Conservation (phyloP, 306 rosid species). For the Glycine soja region DNA sequence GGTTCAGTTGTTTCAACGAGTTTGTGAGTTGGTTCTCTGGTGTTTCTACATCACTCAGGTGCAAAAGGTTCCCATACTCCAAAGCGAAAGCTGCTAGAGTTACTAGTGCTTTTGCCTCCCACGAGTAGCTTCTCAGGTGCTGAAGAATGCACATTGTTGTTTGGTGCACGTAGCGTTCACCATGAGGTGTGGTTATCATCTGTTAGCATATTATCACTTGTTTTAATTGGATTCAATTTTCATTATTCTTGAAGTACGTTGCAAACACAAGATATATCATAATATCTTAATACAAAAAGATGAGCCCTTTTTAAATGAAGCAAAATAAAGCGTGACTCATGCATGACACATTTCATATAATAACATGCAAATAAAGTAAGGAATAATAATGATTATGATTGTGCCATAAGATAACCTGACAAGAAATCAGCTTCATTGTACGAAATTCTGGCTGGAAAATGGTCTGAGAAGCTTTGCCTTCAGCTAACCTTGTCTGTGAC, state of each 20-base stretch:
- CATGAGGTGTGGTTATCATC: constrained; percentile 48
- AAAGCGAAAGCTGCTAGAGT: constrained; percentile 43
- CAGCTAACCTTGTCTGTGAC: constrained; percentile 33
- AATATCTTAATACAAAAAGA: not conserved
- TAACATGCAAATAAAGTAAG: not conserved
- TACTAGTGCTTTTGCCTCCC: constrained; percentile 74
- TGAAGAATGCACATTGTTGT: constrained; percentile 50
- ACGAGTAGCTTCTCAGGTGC: constrained; percentile 48
- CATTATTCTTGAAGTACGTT: not conserved
- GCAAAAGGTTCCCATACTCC: constrained; percentile 48
- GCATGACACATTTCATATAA: not conserved
- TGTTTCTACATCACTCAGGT: constrained; percentile 25
- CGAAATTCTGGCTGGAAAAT: constrained; percentile 39
- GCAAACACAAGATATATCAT: not conserved
- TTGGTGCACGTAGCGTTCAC: constrained; percentile 42
- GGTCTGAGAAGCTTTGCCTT: constrained; percentile 21
- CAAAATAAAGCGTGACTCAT: not conserved
- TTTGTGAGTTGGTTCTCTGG: constrained; percentile 24
- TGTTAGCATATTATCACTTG: not conserved
- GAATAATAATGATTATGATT: not conserved
- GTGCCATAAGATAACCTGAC: constrained; percentile 46
- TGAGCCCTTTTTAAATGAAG: not conserved
- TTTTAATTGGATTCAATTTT: not conserved
- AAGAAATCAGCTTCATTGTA: constrained; percentile 49
- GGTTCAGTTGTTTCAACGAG: constrained; percentile 42